Percentiles rank a stretch among this genome's conserved stretches.
Conservation (phyloP, 2,329 filamentous ascomycete genomes). For the Apiospora rasikravindrae region DNA sequence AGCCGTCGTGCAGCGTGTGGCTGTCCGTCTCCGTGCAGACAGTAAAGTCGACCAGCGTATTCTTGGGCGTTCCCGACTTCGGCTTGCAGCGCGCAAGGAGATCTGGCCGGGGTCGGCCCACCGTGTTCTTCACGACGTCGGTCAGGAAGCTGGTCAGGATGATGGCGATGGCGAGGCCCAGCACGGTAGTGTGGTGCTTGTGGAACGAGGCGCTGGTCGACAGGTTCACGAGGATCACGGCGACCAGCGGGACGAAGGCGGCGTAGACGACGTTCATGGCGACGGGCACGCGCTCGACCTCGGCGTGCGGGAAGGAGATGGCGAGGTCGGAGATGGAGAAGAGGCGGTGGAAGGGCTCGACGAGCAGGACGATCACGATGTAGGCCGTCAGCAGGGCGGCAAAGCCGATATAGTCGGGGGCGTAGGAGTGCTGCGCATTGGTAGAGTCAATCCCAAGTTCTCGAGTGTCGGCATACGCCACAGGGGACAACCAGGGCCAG, state of each 20-base stretch:
- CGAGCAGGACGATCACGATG: constrained; percentile 68
- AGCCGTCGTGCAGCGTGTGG: constrained; percentile 78
- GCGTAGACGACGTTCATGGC: constrained; percentile 82
- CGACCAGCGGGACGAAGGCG: constrained; percentile 69
- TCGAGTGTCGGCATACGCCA: background rate
- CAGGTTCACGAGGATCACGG: constrained; percentile 71
- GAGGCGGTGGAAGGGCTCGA: constrained; percentile 91
- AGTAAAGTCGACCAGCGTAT: constrained; percentile 65
- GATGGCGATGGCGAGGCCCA: constrained; percentile 79
- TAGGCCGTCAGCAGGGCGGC: constrained; percentile 71
- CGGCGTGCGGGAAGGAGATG: constrained; percentile 86
- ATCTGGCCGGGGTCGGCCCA: constrained; percentile 73
- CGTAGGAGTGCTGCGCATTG: constrained; percentile 72
- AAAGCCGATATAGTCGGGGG: constrained; percentile 86
- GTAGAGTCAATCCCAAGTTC: constrained; percentile 14
- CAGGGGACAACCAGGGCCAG: background rate
- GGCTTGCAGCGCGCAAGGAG: constrained; percentile 81
- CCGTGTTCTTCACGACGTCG: constrained; percentile 88
- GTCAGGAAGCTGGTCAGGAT: constrained; percentile 83
- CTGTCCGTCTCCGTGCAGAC: constrained; percentile 75
- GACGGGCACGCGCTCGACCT: constrained; percentile 82
- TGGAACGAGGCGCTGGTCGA: constrained; percentile 67
- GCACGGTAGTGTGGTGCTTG: constrained; percentile 83
- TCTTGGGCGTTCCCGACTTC: constrained; percentile 48
- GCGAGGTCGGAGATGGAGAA: constrained; percentile 86